Conservation (phyloP, 2,329 filamentous ascomycete genomes). For the Fusarium pseudocircinatum region DNA sequence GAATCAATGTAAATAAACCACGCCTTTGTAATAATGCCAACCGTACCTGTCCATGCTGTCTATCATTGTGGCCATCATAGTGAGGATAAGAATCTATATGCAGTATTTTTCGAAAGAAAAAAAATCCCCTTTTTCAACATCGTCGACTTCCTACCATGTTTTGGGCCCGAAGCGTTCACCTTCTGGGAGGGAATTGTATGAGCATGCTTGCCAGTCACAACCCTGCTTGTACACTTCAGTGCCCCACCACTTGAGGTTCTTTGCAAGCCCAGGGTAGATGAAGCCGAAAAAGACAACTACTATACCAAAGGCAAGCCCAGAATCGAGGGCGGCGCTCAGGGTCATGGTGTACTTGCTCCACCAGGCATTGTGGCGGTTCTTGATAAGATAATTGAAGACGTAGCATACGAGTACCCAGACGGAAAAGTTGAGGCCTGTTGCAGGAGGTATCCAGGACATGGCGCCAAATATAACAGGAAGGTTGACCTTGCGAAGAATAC, state of each 20-base stretch:
- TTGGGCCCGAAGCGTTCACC: slow-evolving; percentile 74
- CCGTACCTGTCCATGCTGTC: slow-evolving; percentile 21
- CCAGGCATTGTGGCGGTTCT: slow-evolving; percentile 76
- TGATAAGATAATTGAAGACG: slow-evolving; percentile 81
- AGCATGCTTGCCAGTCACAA: slow-evolving; percentile 85
- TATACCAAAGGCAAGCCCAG: slow-evolving; percentile 82
- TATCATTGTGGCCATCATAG: slow-evolving; percentile 19
- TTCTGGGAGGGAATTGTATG: slow-evolving; percentile 71
- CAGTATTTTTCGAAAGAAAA: not conserved
- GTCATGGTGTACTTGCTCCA: slow-evolving; percentile 96
- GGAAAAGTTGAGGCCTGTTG: slow-evolving; percentile 86
- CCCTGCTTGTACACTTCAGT: slow-evolving; percentile 86
- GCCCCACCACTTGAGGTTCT: slow-evolving; percentile 85
- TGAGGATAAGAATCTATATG: slow-evolving; percentile 35
- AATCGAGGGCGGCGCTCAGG: slow-evolving; percentile 83
- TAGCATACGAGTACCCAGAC: slow-evolving; percentile 89
- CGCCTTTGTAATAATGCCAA: slow-evolving; percentile 7
- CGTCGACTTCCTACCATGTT: slow-evolving; percentile 57
- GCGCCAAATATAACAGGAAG: slow-evolving; percentile 85
- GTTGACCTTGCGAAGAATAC: slow-evolving; percentile 79
- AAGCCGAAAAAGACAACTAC: slow-evolving; percentile 88
- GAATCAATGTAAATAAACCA: slow-evolving; percentile 1
- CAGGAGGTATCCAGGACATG: slow-evolving; percentile 87
- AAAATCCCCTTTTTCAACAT: not conserved
- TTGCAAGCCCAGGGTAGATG: slow-evolving; percentile 81